Conservation (phyloP, 331 rosid species). For the Acacia pycnantha region DNA sequence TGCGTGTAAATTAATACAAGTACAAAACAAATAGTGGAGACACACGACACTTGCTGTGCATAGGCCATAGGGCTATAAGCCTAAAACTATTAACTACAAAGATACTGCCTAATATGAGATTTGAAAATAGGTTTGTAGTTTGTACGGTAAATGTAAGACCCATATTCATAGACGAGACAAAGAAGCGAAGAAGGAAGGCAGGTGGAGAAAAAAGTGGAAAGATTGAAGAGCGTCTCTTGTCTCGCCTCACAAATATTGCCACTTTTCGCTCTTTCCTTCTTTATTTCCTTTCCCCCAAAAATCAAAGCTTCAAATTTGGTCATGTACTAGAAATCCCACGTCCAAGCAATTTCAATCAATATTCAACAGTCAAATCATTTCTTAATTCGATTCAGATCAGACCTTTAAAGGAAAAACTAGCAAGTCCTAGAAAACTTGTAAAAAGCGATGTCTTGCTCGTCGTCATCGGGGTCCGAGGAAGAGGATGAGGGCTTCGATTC, state of each 20-base stretch:
- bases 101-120: neutral
- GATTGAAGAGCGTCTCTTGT: conserved; percentile 33
- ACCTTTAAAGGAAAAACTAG: neutral
- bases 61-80: neutral
- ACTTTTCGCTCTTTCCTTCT: neutral
- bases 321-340: conserved; percentile 20
- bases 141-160: conserved; percentile 12
- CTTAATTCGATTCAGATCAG: conserved; percentile 34
- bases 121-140: neutral
- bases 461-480: conserved; percentile 92
- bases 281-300: conserved; percentile 29
- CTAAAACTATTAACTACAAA: no score
- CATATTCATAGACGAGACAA: neutral
- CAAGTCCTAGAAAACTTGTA: neutral
- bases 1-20: neutral
- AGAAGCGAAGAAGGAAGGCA: conserved; percentile 16
- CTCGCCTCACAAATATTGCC: conserved; percentile 32
- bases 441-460: conserved; percentile 69
- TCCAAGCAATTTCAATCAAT: conserved; percentile 10
- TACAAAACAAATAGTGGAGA: neutral
- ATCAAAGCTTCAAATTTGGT: conserved; percentile 38
- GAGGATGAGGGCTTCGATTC: conserved; percentile 91
- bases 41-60: no score
- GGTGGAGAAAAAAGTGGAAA: conserved; percentile 56
- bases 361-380: conserved; percentile 1